Evolutionary conservation across 139 green algal species (phyloP), one percentile per base, ranked within the genome.

Genomic region (Chlamydomonas eustigma): DNA sequence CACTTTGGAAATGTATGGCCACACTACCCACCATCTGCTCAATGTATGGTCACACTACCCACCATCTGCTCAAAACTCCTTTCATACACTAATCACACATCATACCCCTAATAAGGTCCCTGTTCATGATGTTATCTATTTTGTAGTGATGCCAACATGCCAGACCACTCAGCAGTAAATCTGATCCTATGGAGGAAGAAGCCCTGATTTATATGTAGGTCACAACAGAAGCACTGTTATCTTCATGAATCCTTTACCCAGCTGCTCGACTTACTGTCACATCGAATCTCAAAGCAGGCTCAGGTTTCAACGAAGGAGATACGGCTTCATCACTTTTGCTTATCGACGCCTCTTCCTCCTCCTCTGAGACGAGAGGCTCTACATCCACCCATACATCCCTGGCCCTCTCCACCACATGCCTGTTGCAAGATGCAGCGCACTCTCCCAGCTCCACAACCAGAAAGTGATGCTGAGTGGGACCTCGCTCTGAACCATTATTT

Each of bases 371-470:
- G 12, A 58, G 44, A 12, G 44, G 44, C 44, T 58, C 58, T 25
- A 80, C 72, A 38, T 79, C 70, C 64, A 86, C 78, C 82, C 82
- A 87, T 4, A 79, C 73, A 39, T 87, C 82, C n/a, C 51, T 37
- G 50, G 78, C 82, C 44, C 44, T 58, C 44, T 58, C 44, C 44
- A 58, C 12, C n/a, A n/a, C n/a, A n/a, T n/a, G n/a, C n/a, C n/a
- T n/a, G n/a, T n/a, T n/a, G n/a, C n/a, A n/a, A n/a, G n/a, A n/a
- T n/a, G n/a, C n/a, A n/a, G n/a, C n/a, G 3, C 78, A 77, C 4
- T 32, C 63, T 34, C 52, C 63, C 71, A 87, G 1, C 25, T 87
- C 78, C n/a, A 81, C 39, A 50, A 87, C 38, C 76, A 87, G 33
- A 39, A 84, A 87, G n/a, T 87, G 82, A 51, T 81, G 82, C 58